These are phyloP conservation scores for Cladophialophora exuberans DNA, from an alignment of 2,329 filamentous ascomycete genomes.

Conservation along the genomic window DNA sequence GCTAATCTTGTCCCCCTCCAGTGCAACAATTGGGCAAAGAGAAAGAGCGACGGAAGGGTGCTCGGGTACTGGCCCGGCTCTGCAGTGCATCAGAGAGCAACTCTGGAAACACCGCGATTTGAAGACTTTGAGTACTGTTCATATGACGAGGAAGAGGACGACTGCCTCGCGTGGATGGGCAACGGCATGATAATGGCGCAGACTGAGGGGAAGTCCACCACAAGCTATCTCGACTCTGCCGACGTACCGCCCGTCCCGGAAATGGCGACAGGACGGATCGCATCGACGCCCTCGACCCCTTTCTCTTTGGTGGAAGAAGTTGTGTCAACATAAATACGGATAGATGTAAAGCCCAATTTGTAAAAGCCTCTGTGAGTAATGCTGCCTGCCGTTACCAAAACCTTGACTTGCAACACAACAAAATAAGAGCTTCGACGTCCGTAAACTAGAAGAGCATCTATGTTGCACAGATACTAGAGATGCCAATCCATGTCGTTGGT, in stretches of 20 bases:
- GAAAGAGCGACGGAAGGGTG: conserved; percentile 5
- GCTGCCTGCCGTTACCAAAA: too few relatives aligned
- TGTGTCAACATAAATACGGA: too few relatives aligned
- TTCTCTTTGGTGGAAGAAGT: conserved; percentile 8
- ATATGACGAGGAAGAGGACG: background rate
- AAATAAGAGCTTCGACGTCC: too few relatives aligned
- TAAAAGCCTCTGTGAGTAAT: too few relatives aligned
- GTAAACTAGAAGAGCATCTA: too few relatives aligned
- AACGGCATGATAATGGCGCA: conserved; percentile 18
- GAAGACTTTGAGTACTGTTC: conserved; percentile 14
- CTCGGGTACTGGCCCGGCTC: conserved; percentile 8
- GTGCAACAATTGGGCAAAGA: conserved; percentile 10
- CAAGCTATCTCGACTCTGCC: conserved; percentile 14
- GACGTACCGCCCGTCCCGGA: conserved; percentile 14
- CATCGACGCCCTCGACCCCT: conserved; percentile 2
- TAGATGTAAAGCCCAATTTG: too few relatives aligned
- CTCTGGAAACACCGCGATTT: background rate
- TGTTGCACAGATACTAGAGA: too few relatives aligned
- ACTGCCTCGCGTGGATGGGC: conserved; percentile 9
- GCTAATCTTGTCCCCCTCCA: background rate
- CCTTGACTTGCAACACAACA: too few relatives aligned
- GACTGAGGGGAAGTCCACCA: conserved; percentile 8
- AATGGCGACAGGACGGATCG: background rate
- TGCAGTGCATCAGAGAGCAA: background rate
- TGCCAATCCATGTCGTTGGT: too few relatives aligned